A percentile compares a stretch with the other conserved stretches of the same genome.
Evolutionary conservation across 2,329 filamentous ascomycete species (phyloP).

Genomic region (Hypoxylon sp.): DNA sequence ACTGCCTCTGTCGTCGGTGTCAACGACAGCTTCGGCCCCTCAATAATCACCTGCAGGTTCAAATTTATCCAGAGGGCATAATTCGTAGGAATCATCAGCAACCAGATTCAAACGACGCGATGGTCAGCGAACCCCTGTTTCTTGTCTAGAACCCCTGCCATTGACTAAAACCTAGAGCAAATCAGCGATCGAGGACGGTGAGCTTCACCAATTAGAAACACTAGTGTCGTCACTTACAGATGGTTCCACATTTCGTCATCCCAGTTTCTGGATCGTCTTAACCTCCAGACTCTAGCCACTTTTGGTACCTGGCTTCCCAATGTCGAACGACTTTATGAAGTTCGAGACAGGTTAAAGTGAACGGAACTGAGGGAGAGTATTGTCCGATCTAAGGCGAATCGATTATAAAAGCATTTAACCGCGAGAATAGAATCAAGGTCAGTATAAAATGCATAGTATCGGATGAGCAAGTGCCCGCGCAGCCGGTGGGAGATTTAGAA

Average conservation of each 20-base stretch:
- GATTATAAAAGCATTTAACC: neutral
- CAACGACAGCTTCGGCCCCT: neutral
- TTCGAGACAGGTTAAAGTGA: constrained; percentile 1
- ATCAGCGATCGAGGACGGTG: constrained; percentile 46
- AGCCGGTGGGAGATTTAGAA: neutral
- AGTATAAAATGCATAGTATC: neutral
- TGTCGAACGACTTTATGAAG: neutral
- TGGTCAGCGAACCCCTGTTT: constrained; percentile 3
- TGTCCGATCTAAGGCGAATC: neutral
- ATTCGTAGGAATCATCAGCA: constrained; percentile 20
- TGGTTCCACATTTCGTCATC: constrained; percentile 39
- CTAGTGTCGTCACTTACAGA: constrained; percentile 56
- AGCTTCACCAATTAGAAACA: constrained; percentile 56
- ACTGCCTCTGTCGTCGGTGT: neutral
- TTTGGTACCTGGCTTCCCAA: constrained; percentile 17
- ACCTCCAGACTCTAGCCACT: constrained; percentile 7
- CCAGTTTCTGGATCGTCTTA: constrained; percentile 27
- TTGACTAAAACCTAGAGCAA: constrained; percentile 43
- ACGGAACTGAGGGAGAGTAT: neutral
- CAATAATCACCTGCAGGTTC: neutral
- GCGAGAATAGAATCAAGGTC: neutral
- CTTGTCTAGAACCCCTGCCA: constrained; percentile 28
- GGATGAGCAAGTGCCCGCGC: neutral
- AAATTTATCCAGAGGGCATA: constrained; percentile 26
- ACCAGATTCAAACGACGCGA: constrained; percentile 28